Base-by-base conservation (phyloP, 73 alveolate genomes). In the Symbiodinium natans region DNA sequence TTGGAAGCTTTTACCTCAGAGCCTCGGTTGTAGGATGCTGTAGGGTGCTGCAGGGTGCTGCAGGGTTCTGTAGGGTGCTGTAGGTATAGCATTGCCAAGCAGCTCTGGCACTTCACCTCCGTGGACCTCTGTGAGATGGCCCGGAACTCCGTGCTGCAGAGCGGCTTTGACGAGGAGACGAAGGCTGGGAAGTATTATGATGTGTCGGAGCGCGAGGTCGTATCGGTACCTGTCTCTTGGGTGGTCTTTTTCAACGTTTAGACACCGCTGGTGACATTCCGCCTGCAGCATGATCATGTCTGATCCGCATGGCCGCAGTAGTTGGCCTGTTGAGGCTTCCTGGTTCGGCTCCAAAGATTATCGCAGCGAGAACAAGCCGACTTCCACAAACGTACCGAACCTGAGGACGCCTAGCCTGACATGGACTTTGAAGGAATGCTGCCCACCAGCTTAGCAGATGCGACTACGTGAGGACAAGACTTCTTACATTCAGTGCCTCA, bases 121-220 rank as follows among this genome's bases (percentile, higher is more conserved):
- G 99, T 99, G 39, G 99, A 99, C 98, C 93, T 98, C 39, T 99
- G 99, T 43, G 99, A 99, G 93, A 88, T 99, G 25, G 99, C 99
- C 19, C 98, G 99, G 92, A 99, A 99, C 87, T 97, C 99, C 36
- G 99, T 99, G 54, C 95, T 99, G 84, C 98, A 99, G 88, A 99
- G 99, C 86, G 99, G 99, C 52, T 99, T 99, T 63, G 99, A 94
- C 41, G 92, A 83, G 40, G 99, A 88, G 63, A 82, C 90, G 38
- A 99, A 99, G 98, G 98, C 98, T 4, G 82, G 38, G 63, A 46
- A 2, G 86, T 10, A 68, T 19, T 23, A 19, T 10, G 82, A 29
- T 6, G 25, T 19, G 31, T 7, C 39, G 34, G 10, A 11, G 82
- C 82, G 10, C 8, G 21, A 54, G 13, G 13, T 15, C 21, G 74